Conservation (phyloP, 208 protist species). For the Leishmania tarentolae region DNA sequence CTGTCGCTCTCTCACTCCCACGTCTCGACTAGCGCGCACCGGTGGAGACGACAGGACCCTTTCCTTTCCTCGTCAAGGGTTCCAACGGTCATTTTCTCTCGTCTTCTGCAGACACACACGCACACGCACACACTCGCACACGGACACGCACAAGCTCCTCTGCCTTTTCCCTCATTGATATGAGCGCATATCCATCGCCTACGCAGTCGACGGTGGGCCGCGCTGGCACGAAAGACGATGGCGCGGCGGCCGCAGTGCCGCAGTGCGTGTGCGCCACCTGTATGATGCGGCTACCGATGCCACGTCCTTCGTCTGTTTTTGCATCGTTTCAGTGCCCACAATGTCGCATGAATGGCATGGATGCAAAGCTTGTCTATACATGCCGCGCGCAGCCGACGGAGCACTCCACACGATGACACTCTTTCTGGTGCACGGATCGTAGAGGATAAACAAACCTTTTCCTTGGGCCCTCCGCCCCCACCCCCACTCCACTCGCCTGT, state of each 20-base stretch:
- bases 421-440: background rate
- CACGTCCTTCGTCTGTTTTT: constrained; percentile 48
- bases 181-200: constrained; percentile 20
- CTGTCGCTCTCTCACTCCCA: background rate
- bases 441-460: background rate
- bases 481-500: background rate
- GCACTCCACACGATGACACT: constrained; percentile 68
- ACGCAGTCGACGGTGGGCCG: constrained; percentile 22
- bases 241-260: constrained; percentile 12
- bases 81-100: background rate
- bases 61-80: background rate
- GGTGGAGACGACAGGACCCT: background rate
- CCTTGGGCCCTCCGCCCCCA: background rate
- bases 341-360: constrained; percentile 74
- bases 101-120: background rate
- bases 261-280: constrained; percentile 85
- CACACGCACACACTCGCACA: background rate
- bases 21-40: background rate
- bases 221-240: constrained; percentile 15
- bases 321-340: constrained; percentile 81
- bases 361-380: constrained; percentile 84
- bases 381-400: constrained; percentile 70
- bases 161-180: background rate
- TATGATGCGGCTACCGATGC: constrained; percentile 56
- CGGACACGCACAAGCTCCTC: background rate